Percentiles rank a stretch among this genome's conserved stretches.
Conservation (phyloP, 345 rosid genomes). For the Melastoma malabathricum region DNA sequence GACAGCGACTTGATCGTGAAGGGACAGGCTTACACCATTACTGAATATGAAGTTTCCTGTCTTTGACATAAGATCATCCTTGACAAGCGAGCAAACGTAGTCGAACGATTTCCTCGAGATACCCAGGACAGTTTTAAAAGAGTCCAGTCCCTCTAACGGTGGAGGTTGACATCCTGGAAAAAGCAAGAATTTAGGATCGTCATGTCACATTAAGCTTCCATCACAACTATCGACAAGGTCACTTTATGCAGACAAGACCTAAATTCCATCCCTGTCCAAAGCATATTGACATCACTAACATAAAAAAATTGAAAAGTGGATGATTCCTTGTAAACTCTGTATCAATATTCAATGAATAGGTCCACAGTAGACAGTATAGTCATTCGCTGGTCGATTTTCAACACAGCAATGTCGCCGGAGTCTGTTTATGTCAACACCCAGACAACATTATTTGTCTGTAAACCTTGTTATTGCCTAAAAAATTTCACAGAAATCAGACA, state of each 20-base stretch:
- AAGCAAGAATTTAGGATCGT: constrained; percentile 3
- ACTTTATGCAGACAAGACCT: too few species aligned
- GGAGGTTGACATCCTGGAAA: constrained; percentile 26
- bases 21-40: constrained; percentile 32
- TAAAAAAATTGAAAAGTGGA: too few species aligned
- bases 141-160: constrained; percentile 20
- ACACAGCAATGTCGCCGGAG: too few species aligned
- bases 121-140: constrained; percentile 26
- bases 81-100: constrained; percentile 46
- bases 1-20: constrained; percentile 45
- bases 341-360: too few species aligned
- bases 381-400: too few species aligned
- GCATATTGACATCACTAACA: constrained; percentile 1
- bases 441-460: too few species aligned
- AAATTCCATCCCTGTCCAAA: constrained; percentile 1
- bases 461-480: too few species aligned
- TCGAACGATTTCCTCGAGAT: constrained; percentile 37
- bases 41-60: constrained; percentile 23
- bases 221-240: neutral
- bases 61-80: constrained; percentile 31
- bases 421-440: too few species aligned
- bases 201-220: constrained; percentile 2
- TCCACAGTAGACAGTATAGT: too few species aligned
- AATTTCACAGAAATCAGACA: too few species aligned
- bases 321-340: too few species aligned